phyloP scores from a whole-genome alignment of 208 protist species.

The Leishmania lainsoni region DNA sequence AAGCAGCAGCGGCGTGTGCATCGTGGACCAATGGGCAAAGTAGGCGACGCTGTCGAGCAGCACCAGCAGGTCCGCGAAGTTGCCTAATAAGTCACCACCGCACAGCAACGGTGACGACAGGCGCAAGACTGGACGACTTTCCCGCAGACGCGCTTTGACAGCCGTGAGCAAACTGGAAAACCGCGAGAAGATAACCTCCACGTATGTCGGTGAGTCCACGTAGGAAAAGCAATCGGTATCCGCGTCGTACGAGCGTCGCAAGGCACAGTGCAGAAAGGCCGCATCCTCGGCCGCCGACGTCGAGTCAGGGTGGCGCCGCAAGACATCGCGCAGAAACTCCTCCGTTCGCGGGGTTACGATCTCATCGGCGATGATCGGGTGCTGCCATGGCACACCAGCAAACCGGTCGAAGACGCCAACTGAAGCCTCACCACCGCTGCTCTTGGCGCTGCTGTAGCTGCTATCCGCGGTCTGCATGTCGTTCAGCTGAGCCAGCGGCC shows the following conservation, averaged over 20 bases:
- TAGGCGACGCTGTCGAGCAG: slow-evolving; percentile 43
- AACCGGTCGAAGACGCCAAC: slow-evolving; percentile 2
- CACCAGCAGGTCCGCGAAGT: slow-evolving; percentile 62
- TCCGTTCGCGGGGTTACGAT: slow-evolving; percentile 24
- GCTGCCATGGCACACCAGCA: slow-evolving; percentile 11
- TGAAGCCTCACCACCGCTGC: not conserved
- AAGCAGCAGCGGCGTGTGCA: slow-evolving; percentile 90
- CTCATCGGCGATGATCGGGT: slow-evolving; percentile 11
- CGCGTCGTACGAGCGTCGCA: slow-evolving; percentile 28
- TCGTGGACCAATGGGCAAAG: slow-evolving; percentile 54
- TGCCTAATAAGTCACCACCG: slow-evolving; percentile 76
- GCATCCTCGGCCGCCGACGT: slow-evolving; percentile 6
- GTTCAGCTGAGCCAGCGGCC: slow-evolving; percentile 2
- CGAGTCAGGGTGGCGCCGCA: slow-evolving; percentile 4
- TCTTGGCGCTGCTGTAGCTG: not conserved
- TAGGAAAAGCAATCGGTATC: slow-evolving; percentile 21
- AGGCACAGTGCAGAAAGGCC: slow-evolving; percentile 22
- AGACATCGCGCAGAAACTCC: not conserved
- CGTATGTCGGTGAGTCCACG: slow-evolving; percentile 4
- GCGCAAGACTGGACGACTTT: slow-evolving; percentile 36
- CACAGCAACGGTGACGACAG: slow-evolving; percentile 58
- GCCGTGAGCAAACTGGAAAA: slow-evolving; percentile 16
- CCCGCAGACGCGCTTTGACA: slow-evolving; percentile 3
- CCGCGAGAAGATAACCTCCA: slow-evolving; percentile 7
- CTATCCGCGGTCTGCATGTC: not conserved